Evolutionary conservation across 805 yeast species (phyloP).

Genomic region (Ogataea degrootiae): DNA sequence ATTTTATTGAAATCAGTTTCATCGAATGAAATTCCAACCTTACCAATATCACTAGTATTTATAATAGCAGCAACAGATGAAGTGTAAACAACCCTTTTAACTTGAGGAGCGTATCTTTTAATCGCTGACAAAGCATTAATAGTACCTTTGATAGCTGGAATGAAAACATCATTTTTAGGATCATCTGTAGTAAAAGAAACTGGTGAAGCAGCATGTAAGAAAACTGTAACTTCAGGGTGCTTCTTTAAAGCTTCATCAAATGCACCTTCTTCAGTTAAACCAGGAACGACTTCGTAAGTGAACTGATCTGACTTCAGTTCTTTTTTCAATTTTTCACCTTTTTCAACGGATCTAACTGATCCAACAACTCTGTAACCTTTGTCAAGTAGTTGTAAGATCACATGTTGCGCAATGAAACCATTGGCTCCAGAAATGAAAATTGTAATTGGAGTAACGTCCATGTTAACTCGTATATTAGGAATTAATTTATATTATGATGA

Average conservation of each 20-base stretch:
- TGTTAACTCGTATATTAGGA: no score
- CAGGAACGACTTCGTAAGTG: constrained; percentile 32
- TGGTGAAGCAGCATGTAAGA: constrained; percentile 54
- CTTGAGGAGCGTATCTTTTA: constrained; percentile 37
- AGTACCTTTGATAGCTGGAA: constrained; percentile 57
- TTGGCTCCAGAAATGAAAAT: constrained; percentile 20
- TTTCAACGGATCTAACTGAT: constrained; percentile 35
- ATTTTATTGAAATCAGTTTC: constrained; percentile 34
- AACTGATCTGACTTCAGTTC: constrained; percentile 24
- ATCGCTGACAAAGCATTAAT: constrained; percentile 42
- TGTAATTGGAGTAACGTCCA: neutral
- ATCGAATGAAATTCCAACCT: constrained; percentile 24
- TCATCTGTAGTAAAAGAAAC: constrained; percentile 33
- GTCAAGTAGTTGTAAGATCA: constrained; percentile 14
- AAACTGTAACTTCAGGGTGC: constrained; percentile 37
- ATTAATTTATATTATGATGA: no score
- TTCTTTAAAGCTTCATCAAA: constrained; percentile 42
- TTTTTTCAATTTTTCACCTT: constrained; percentile 34
- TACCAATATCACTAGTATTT: neutral
- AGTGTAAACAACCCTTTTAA: constrained; percentile 48
- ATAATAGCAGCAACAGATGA: constrained; percentile 48
- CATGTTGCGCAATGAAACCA: constrained; percentile 18
- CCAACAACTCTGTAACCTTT: constrained; percentile 18
- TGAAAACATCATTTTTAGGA: constrained; percentile 44
- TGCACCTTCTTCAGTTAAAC: constrained; percentile 35